These are phyloP conservation scores for Rhodotorula paludigena DNA, from an alignment of 768 basidiomycete species.

Conservation along the genomic window DNA sequence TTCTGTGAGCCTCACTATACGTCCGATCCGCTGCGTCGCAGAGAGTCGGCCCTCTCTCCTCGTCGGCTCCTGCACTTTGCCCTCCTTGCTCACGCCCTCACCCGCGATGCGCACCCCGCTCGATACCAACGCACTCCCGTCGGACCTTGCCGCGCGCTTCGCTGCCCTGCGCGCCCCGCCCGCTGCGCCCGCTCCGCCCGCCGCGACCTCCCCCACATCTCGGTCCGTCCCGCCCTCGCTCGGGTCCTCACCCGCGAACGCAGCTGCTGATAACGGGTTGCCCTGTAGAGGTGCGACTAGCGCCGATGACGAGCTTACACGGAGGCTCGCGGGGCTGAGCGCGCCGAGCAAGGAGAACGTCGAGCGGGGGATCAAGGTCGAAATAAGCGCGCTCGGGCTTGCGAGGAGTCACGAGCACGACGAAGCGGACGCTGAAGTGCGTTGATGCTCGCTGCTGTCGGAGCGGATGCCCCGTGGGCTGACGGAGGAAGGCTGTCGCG, in stretches of 20 bases:
- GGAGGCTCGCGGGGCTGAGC: neutral
- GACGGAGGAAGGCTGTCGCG: neutral
- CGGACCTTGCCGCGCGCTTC: conserved; percentile 1
- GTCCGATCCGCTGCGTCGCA: neutral
- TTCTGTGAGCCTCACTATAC: neutral
- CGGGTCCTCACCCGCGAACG: neutral
- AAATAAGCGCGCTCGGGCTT: neutral
- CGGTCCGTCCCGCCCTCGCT: neutral
- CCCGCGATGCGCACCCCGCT: neutral
- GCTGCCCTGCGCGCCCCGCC: conserved; percentile 5
- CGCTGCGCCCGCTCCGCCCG: neutral
- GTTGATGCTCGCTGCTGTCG: no score
- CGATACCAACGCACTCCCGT: neutral
- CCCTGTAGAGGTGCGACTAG: no score
- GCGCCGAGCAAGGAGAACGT: neutral
- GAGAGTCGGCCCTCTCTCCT: neutral
- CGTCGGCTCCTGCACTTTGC: neutral
- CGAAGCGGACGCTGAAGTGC: neutral
- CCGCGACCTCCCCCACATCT: neutral
- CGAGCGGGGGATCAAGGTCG: neutral
- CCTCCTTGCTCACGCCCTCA: no score
- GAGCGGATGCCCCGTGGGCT: no score
- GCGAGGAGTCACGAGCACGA: no score
- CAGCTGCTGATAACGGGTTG: neutral
- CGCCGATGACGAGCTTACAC: neutral